phyloP scores from a whole-genome alignment of 371 early-diverging fungal species.

The Polyrhizophydium stewartii region DNA sequence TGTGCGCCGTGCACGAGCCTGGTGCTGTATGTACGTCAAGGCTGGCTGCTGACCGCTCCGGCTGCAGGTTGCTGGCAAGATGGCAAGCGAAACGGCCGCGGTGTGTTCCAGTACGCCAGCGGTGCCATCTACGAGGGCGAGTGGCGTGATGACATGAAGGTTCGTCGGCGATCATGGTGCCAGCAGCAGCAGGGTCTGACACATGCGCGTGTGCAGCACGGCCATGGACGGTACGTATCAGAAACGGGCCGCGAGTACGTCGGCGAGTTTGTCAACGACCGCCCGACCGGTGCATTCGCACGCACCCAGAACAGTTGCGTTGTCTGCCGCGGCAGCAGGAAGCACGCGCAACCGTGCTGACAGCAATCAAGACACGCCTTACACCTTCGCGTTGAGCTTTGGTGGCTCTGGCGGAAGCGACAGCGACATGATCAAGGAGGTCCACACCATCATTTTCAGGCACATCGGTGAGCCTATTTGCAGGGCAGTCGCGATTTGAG shows the following conservation, averaged over 20 bases:
- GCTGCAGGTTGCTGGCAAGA: slow-evolving; percentile 32
- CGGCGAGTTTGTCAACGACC: slow-evolving; percentile 36
- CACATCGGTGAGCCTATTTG: slow-evolving; percentile 12
- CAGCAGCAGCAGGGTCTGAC: neutral
- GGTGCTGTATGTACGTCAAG: too few species aligned
- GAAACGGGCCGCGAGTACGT: slow-evolving; percentile 39
- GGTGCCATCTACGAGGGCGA: slow-evolving; percentile 46
- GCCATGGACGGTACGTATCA: slow-evolving; percentile 28
- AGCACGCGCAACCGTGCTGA: too few species aligned
- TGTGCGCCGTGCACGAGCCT: too few species aligned
- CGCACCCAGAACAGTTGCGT: slow-evolving; percentile 37
- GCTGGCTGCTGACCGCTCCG: too few species aligned
- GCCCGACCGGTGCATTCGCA: slow-evolving; percentile 15
- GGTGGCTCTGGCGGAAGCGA: neutral
- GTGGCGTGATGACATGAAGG: slow-evolving; percentile 46
- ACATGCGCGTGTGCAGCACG: slow-evolving; percentile 18
- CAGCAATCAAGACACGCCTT: slow-evolving; percentile 10
- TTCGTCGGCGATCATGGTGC: slow-evolving; percentile 1
- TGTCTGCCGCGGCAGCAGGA: too few species aligned
- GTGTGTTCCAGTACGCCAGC: slow-evolving; percentile 41
- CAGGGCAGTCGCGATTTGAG: neutral
- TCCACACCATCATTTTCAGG: slow-evolving; percentile 32
- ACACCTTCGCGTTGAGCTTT: slow-evolving; percentile 21
- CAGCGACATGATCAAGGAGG: slow-evolving; percentile 13
- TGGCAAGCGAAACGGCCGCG: slow-evolving; percentile 37